Conservation (phyloP, 371 early-diverging fungal genomes). For the Actinomortierella ambigua region DNA sequence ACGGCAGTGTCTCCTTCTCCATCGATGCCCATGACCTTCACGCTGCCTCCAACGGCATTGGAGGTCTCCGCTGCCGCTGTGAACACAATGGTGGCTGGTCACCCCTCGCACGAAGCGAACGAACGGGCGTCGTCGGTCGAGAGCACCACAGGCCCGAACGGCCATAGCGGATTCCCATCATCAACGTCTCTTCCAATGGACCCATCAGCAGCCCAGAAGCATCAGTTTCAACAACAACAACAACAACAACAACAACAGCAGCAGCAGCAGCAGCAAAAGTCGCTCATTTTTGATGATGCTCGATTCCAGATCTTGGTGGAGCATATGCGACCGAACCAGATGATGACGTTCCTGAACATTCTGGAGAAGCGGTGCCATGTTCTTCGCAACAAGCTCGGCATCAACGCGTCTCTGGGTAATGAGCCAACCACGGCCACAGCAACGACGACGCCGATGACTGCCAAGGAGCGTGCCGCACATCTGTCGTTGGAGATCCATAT, state of each 20-base stretch:
- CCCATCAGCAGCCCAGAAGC: too few relatives aligned
- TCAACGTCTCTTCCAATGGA: too few relatives aligned
- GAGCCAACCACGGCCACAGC: conserved; percentile 23
- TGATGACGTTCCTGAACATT: conserved; percentile 46
- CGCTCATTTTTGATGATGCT: conserved; percentile 40
- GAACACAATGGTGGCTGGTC: not conserved
- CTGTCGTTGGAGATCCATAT: not conserved
- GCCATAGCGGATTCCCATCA: too few relatives aligned
- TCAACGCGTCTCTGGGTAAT: too few relatives aligned
- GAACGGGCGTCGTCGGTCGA: too few relatives aligned
- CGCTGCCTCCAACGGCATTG: not conserved
- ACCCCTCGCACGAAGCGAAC: too few relatives aligned
- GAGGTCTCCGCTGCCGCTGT: not conserved
- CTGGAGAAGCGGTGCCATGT: conserved; percentile 46
- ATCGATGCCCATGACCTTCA: conserved; percentile 17
- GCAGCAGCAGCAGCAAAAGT: conserved; percentile 22
- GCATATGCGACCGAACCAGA: conserved; percentile 45
- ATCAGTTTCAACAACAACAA: too few relatives aligned
- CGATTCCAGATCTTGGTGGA: conserved; percentile 42
- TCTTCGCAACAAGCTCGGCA: conserved; percentile 31
- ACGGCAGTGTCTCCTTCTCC: not conserved
- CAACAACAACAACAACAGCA: too few relatives aligned
- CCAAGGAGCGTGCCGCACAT: not conserved
- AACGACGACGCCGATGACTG: conserved; percentile 17
- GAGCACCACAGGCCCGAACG: too few relatives aligned